Evolutionary conservation across 371 early-diverging fungal genomes (phyloP).

Genomic region (Circinella umbellata): DNA sequence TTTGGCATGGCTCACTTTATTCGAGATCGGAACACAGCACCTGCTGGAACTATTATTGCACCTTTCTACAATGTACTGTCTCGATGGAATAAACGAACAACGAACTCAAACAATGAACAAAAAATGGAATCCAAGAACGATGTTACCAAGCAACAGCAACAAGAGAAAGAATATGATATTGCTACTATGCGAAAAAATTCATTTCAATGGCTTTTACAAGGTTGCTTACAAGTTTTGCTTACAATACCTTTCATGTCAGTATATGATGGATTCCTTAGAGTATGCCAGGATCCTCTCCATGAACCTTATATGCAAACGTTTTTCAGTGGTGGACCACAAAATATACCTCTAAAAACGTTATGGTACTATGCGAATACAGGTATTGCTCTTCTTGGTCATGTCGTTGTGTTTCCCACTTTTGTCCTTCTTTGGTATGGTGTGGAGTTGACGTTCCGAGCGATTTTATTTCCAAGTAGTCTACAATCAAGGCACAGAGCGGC

Average conservation of each 20-base stretch:
- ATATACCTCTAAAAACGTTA: not conserved
- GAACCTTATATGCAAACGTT: not conserved
- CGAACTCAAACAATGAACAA: not conserved
- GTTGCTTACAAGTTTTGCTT: slow-evolving; percentile 11
- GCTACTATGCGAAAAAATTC: slow-evolving; percentile 16
- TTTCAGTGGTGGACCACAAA: not conserved
- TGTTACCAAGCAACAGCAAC: slow-evolving; percentile 8
- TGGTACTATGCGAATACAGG: slow-evolving; percentile 29
- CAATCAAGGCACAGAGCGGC: slow-evolving; percentile 4
- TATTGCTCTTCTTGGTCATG: slow-evolving; percentile 30
- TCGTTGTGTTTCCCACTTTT: slow-evolving; percentile 26
- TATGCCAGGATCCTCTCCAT: slow-evolving; percentile 28
- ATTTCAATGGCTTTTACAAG: slow-evolving; percentile 15
- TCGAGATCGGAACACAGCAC: slow-evolving; percentile 21
- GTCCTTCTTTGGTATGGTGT: slow-evolving; percentile 19
- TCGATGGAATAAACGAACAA: slow-evolving; percentile 23
- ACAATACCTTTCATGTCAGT: slow-evolving; percentile 28
- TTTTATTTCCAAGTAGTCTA: slow-evolving; percentile 1
- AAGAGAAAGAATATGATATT: not conserved
- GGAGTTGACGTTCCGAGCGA: not conserved
- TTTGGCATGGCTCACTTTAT: slow-evolving; percentile 32
- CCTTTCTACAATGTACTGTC: slow-evolving; percentile 10
- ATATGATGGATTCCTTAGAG: slow-evolving; percentile 33
- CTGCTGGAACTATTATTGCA: slow-evolving; percentile 13
- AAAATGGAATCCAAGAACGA: not conserved